Base-by-base conservation (phyloP, 768 basidiomycete genomes). In the Macrolepiota albuminosa region DNA sequence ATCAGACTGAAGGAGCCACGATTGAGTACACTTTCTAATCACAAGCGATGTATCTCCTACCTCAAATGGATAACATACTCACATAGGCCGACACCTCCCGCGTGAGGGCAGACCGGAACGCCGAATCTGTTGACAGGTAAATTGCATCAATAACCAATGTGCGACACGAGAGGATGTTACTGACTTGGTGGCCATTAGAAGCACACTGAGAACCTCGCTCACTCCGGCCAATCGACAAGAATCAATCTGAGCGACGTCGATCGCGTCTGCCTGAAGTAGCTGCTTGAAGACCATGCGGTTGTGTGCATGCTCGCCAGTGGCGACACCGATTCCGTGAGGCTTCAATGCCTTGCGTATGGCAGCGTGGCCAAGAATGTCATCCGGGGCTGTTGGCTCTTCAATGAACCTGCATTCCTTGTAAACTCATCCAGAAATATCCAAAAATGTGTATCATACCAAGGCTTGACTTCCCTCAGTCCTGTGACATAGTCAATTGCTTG, bases 201-300 rank as follows among this genome's bases (percentile, higher is more conserved):
- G 73, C 21, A 96, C 91, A 47, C 85, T 86, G 43, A 97, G 76
- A n/a, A 96, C 89, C 77, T 96, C 95, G 68, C 88, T 95, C 34
- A 98, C 93, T 53, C 95, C 95, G 4, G 91, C 94, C 24, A 97
- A 78, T 52, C 95, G 85, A 75, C 95, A 97, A 24, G 92, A 91
- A 74, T 98, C 95, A 67, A 98, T 95, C 70, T 98, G 95, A 64
- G 85, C 88, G 31, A 97, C 95, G 67, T 98, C 95, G 69, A 98
- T 93, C 4, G 95, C 95, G 33, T 93, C 86, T 0, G 86, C 86
- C 67, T 94, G 93, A 13, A 98, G 79, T 7, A 97, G 79, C 71
- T 96, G 95, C 75, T 96, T 96, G 83, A 96, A 96, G n/a, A 90
- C 82, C 81, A 95, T 93, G 53, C 91, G 83, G 73, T 96, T 96